Conservation (phyloP, 345 rosid species). For the sweet orange (Citrus sinensis) region DVS_A1.0 CM039163.1:46820001-46820500, state of each 20-base stretch:
- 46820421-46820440: slow-evolving; percentile 95
- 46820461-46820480: slow-evolving; percentile 75
- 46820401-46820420: slow-evolving; percentile 86
- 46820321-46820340: not conserved
- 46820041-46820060: not conserved
- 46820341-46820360: not conserved
- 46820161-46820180: not conserved
- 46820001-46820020: not conserved
- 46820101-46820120: not conserved
- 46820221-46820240: not conserved
- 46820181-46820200: not conserved
- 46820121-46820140: not conserved
- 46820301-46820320: not conserved
- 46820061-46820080: not conserved
- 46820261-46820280: not conserved
- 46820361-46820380: not conserved
- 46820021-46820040: not conserved
- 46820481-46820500: slow-evolving; percentile 87
- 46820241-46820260: not conserved
- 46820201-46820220: not conserved
- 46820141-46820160: not conserved
- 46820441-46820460: slow-evolving; percentile 95
- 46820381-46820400: slow-evolving; percentile 53
- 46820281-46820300: not conserved
- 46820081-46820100: not conserved